Conservation (phyloP, 176 grass and related monocot species). For the Juncus inflexus region DNA sequence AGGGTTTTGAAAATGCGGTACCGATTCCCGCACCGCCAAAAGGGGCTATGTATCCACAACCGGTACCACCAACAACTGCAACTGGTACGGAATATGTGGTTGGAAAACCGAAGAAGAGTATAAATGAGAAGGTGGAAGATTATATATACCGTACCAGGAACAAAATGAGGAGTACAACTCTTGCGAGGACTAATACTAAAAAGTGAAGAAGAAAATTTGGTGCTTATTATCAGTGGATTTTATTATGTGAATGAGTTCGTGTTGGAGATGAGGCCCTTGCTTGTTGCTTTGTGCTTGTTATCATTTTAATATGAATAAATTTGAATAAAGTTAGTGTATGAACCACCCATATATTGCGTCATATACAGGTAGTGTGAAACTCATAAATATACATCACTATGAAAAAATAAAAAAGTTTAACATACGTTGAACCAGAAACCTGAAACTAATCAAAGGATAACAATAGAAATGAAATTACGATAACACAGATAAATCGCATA, state of each 20-base stretch:
- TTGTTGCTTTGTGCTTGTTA: no score
- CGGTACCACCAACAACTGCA: neutral
- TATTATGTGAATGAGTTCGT: constrained; percentile 13
- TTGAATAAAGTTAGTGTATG: no score
- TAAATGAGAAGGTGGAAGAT: constrained; percentile 34
- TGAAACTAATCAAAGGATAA: no score
- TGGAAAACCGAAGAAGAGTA: constrained; percentile 6
- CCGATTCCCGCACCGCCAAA: neutral
- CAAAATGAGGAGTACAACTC: constrained; percentile 25
- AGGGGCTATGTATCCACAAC: neutral
- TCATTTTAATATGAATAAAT: no score
- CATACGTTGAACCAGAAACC: no score
- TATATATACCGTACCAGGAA: constrained; percentile 26
- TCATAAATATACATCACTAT: no score
- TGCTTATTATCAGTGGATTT: no score
- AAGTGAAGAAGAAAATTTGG: neutral
- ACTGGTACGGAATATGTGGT: neutral
- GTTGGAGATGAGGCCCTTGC: neutral
- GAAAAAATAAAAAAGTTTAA: no score
- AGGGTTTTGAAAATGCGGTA: neutral
- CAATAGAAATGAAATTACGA: no score
- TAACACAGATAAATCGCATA: no score
- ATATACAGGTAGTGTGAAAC: no score
- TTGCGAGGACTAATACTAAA: constrained; percentile 20
- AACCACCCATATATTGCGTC: no score